phyloP scores from a whole-genome alignment of 805 yeast species.

The Groenewaldozyma salmanticensis region DNA sequence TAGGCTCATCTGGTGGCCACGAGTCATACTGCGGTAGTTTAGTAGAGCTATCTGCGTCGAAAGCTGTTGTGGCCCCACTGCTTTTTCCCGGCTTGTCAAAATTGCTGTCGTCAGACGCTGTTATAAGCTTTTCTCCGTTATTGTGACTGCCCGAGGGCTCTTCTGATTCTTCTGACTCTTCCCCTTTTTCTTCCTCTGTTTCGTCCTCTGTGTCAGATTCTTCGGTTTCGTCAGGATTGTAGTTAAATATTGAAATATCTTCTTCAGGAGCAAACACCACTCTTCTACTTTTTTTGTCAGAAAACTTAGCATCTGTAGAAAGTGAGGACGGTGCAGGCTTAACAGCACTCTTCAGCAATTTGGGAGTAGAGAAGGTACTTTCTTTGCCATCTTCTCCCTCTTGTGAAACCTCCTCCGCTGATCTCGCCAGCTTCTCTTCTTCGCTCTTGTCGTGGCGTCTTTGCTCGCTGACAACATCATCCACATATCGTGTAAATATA shows the following conservation, averaged over 20 bases:
- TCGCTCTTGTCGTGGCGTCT: no score
- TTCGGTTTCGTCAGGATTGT: constrained; percentile 5
- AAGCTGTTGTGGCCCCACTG: not conserved
- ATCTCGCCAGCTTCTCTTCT: no score
- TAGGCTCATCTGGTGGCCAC: not conserved
- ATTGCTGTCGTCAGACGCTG: not conserved
- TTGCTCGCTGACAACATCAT: no score
- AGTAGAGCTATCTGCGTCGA: not conserved
- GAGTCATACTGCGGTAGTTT: not conserved
- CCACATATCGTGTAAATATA: no score
- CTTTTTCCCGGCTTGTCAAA: not conserved
- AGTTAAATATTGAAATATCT: constrained; percentile 7
- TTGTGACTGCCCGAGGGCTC: not conserved
- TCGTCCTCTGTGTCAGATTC: constrained; percentile 8
- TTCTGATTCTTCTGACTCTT: not conserved
- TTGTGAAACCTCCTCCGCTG: no score
- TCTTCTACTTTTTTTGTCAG: constrained; percentile 3
- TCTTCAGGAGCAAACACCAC: constrained; percentile 18
- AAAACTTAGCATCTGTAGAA: not conserved
- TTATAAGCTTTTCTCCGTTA: no score
- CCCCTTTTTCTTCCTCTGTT: constrained; percentile 4
- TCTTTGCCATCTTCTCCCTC: no score
- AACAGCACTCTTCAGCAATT: no score
- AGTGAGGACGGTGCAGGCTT: no score
- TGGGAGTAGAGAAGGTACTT: no score